These are phyloP conservation scores for Aschersonia sp. DNA, from an alignment of 2,329 filamentous ascomycete species.

Conservation along the genomic window DNA sequence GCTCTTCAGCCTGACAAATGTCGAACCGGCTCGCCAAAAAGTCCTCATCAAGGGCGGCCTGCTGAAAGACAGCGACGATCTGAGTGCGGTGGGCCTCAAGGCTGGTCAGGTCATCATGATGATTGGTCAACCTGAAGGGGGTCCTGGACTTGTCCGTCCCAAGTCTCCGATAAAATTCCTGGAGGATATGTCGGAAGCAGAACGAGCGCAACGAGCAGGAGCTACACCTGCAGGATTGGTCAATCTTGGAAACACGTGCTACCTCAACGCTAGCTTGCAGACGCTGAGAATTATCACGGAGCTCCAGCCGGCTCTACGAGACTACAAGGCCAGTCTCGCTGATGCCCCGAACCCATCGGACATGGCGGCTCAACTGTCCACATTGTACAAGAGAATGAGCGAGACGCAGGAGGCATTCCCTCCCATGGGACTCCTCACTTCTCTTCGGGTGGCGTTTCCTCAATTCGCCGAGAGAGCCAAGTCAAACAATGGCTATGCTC, in stretches of 20 bases:
- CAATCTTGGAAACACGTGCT: slow-evolving; percentile 96
- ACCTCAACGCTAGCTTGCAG: slow-evolving; percentile 95
- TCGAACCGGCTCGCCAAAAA: slow-evolving; percentile 93
- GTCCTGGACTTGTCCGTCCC: slow-evolving; percentile 50
- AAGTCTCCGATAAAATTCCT: slow-evolving; percentile 75
- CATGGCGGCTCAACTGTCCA: slow-evolving; percentile 61
- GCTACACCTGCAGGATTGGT: slow-evolving; percentile 77
- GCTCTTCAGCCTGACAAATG: slow-evolving; percentile 85
- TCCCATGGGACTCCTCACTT: slow-evolving; percentile 68
- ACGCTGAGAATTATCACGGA: slow-evolving; percentile 79
- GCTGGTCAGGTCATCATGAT: slow-evolving; percentile 82
- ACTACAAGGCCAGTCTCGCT: slow-evolving; percentile 27
- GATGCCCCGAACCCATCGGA: slow-evolving; percentile 41
- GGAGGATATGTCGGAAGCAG: slow-evolving; percentile 95
- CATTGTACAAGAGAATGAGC: slow-evolving; percentile 79
- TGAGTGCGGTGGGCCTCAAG: slow-evolving; percentile 75
- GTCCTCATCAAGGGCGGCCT: slow-evolving; percentile 87
- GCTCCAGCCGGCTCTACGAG: slow-evolving; percentile 62
- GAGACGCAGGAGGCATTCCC: slow-evolving; percentile 78
- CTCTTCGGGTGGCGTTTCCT: slow-evolving; percentile 66
- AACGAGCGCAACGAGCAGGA: slow-evolving; percentile 67
- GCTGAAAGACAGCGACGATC: slow-evolving; percentile 85
- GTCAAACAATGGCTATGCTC: slow-evolving; percentile 73
- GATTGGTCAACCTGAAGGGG: slow-evolving; percentile 75
- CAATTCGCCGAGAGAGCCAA: slow-evolving; percentile 87